Conservation (phyloP, 306 rosid genomes). For the Alnus rubra region DNA sequence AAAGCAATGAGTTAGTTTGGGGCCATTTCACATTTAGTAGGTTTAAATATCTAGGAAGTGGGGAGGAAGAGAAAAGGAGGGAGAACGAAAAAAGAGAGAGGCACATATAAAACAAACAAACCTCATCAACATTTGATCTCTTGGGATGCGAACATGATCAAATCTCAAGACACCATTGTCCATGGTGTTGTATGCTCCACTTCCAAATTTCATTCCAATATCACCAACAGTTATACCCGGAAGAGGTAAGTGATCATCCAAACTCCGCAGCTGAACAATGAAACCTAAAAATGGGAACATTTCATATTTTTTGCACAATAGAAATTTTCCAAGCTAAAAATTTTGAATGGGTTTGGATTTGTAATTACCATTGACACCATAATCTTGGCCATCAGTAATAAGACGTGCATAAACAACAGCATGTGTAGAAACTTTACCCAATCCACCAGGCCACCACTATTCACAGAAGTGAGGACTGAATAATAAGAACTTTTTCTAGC, state of each 20-base stretch:
- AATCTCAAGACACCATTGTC: conserved; percentile 87
- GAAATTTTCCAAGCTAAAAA: conserved; percentile 15
- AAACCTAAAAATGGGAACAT: conserved; percentile 58
- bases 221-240: conserved; percentile 88
- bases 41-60: background rate
- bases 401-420: conserved; percentile 89
- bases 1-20: background rate
- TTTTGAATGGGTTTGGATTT: conserved; percentile 8
- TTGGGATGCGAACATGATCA: conserved; percentile 83
- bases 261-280: conserved; percentile 90
- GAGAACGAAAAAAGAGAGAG: background rate
- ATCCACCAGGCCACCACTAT: conserved; percentile 99
- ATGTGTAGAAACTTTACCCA: conserved; percentile 90
- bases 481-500: conserved; percentile 31
- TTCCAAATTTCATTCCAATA: conserved; percentile 92
- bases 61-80: background rate
- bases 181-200: conserved; percentile 89
- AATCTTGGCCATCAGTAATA: conserved; percentile 64
- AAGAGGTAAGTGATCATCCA: conserved; percentile 92
- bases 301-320: conserved; percentile 17
- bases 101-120: conserved; percentile 25
- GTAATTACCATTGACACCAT: conserved; percentile 80
- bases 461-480: conserved; percentile 28
- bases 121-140: conserved; percentile 97
- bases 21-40: background rate